These are phyloP conservation scores for Ophiocordyceps camponoti-rufipedis DNA, from an alignment of 2,329 filamentous ascomycete genomes.

Conservation along the genomic window DNA sequence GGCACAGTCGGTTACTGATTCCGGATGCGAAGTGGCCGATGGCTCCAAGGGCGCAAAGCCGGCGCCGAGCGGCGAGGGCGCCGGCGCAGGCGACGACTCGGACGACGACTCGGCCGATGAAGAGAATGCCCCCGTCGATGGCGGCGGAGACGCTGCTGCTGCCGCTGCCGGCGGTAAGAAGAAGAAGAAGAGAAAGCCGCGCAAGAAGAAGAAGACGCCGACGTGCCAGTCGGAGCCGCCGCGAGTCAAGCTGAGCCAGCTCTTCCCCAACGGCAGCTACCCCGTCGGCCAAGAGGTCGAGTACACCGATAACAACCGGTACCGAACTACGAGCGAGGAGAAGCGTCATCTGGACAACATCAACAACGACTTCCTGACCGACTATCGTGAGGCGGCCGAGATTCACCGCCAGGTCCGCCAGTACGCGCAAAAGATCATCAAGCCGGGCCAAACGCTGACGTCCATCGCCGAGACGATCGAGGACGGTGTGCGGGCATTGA, in stretches of 20 bases:
- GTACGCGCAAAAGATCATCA: constrained; percentile 64
- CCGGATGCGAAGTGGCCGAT: constrained; percentile 16
- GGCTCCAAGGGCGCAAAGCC: constrained; percentile 19
- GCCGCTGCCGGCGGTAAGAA: constrained; percentile 20
- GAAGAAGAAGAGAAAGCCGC: constrained; percentile 65
- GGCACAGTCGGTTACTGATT: too few species aligned
- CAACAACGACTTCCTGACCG: constrained; percentile 61
- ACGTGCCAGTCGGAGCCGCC: constrained; percentile 60
- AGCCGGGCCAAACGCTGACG: constrained; percentile 62
- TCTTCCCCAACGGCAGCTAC: constrained; percentile 57
- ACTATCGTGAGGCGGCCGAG: constrained; percentile 74
- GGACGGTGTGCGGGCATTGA: constrained; percentile 58
- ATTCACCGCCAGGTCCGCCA: constrained; percentile 76
- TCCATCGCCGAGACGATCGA: constrained; percentile 82
- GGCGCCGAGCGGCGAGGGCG: constrained; percentile 21
- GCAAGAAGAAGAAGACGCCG: constrained; percentile 60
- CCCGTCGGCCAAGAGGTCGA: constrained; percentile 63
- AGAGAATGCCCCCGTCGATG: constrained; percentile 22
- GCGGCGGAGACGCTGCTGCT: background rate
- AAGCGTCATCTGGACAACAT: constrained; percentile 68
- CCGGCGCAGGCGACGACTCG: constrained; percentile 14
- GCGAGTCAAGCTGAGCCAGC: constrained; percentile 48
- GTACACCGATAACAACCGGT: constrained; percentile 58
- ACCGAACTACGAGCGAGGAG: constrained; percentile 66
- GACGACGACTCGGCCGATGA: constrained; percentile 30